Base-by-base conservation (phyloP, 176 grass and related monocot species). In the Saccharum spontaneum region DNA sequence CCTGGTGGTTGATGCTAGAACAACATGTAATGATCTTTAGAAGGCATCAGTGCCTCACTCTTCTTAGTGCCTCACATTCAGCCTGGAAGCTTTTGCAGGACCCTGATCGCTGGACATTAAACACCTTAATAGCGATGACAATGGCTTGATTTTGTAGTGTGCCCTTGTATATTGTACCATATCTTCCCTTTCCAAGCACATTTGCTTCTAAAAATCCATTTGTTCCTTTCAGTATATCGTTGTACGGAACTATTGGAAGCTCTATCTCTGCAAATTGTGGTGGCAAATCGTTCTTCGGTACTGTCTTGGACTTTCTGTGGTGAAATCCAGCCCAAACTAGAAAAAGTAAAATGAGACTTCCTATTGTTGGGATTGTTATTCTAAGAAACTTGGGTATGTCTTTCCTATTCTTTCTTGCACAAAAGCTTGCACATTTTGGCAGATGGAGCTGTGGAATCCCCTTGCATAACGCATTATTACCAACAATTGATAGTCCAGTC, bases 201-300 rank as follows among this genome's bases (percentile, higher is more conserved):
- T 79, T 86, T 18, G 50, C 66, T 86, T 86, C 28, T 71, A 75
- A 79, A 79, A 86, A 86, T 23, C 18, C 75, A 18, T 86, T 40
- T 2, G 38, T 86, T 78, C 38, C 83, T 79, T 30, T 79, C 37
- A 70, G 8, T 79, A 79, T 34, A 46, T 70, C 75, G 0, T 86
- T 46, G 24, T 86, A 79, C 11, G 52, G 8, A 38, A 84, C 45
- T 23, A 67, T 41, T 28, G 62, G 72, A 40, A 77, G 43, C 14
- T 73, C 71, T 17, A 49, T 41, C 43, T 16, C 14, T 55, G 17
- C 44, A 14, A 65, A 60, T 60, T 49, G 15, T 36, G 60, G 54
- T 45, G 63, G 46, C 60, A 22, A 22, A 38, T 71, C 24, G 48
- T 28, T 60, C 33, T 48, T 48, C 23, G 3, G 10, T 48, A 4